Conservation (phyloP, 805 yeast species). For the Sugiyamaella lignohabitans region DNA sequence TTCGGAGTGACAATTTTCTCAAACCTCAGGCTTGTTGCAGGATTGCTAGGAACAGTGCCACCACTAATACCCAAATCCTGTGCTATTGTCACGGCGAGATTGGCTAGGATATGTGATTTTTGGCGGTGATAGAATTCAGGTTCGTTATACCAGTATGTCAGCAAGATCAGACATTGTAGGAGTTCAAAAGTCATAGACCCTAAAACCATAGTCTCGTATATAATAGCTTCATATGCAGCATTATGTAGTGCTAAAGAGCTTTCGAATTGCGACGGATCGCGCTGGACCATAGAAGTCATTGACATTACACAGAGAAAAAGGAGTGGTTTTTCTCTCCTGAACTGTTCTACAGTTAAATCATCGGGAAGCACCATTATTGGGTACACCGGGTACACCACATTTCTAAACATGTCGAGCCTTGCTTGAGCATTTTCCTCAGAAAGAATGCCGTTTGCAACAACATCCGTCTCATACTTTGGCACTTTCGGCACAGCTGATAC, state of each 20-base stretch:
- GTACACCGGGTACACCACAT: constrained; percentile 40
- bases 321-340: constrained; percentile 50
- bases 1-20: constrained; percentile 30
- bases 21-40: constrained; percentile 18
- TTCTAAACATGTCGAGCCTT: constrained; percentile 47
- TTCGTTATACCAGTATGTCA: constrained; percentile 75
- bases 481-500: constrained; percentile 6
- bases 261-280: background rate
- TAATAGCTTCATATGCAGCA: constrained; percentile 26
- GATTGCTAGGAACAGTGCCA: constrained; percentile 29
- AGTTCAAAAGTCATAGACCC: constrained; percentile 70
- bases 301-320: constrained; percentile 62
- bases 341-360: constrained; percentile 38
- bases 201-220: constrained; percentile 53
- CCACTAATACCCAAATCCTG: constrained; percentile 73
- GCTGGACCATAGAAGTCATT: constrained; percentile 39
- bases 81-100: constrained; percentile 58
- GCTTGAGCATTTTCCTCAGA: constrained; percentile 51
- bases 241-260: constrained; percentile 22
- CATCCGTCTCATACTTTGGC: constrained; percentile 22
- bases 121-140: constrained; percentile 78
- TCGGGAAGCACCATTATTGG: constrained; percentile 55
- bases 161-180: constrained; percentile 52
- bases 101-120: constrained; percentile 63
- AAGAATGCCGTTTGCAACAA: constrained; percentile 52